Conservation (phyloP, 148 eudicot genomes). For the Rhododendron williamsianum region DNA sequence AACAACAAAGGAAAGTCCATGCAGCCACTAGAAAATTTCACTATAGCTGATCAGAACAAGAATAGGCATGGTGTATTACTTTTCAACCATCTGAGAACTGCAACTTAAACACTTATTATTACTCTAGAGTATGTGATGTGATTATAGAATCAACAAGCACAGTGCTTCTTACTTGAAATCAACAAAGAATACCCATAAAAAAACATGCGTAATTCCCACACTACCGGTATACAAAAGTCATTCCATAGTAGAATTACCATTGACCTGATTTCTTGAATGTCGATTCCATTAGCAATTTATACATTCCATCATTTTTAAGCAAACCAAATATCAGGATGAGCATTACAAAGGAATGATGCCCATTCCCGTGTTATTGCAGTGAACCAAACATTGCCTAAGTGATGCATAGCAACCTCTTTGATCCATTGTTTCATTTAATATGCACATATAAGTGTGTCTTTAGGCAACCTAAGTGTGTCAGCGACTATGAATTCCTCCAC, state of each 20-base stretch:
- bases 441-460: not conserved
- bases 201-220: not conserved
- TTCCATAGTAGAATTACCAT: not conserved
- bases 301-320: not conserved
- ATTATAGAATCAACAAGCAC: not conserved
- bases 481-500: not conserved
- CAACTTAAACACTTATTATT: not conserved
- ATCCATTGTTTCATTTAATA: not conserved
- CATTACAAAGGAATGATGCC: not conserved
- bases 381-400: not conserved
- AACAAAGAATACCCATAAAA: not conserved
- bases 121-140: not conserved
- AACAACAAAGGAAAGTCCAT: not conserved
- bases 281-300: not conserved
- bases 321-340: not conserved
- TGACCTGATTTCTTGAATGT: not conserved
- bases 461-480: not conserved
- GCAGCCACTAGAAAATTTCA: not conserved
- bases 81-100: not conserved
- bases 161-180: not conserved
- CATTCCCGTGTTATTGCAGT: not conserved
- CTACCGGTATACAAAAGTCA: not conserved
- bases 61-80: not conserved
- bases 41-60: not conserved
- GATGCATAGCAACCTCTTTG: not conserved